Conservation (phyloP, 2,329 filamentous ascomycete species). For the Hortaea werneckii region DNA sequence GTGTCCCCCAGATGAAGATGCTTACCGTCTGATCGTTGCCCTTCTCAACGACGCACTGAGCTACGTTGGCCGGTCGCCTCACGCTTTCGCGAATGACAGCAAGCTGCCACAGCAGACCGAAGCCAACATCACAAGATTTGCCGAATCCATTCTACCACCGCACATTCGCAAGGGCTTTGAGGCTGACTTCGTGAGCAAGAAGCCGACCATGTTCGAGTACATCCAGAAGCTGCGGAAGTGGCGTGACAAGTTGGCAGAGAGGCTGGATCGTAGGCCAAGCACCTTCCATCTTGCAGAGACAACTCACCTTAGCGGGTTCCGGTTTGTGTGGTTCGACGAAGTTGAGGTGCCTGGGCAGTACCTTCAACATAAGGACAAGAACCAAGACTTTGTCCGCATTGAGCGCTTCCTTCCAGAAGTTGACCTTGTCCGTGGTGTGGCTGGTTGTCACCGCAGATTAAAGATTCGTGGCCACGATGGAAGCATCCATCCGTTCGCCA, state of each 20-base stretch:
- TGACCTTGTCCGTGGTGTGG: conserved; percentile 81
- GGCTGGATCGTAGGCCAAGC: conserved; percentile 73
- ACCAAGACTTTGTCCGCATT: conserved; percentile 95
- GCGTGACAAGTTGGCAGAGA: conserved; percentile 97
- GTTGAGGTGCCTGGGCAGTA: conserved; percentile 98
- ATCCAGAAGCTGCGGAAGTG: conserved; percentile 92
- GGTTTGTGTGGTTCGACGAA: conserved; percentile 96
- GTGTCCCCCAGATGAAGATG: conserved; percentile 95
- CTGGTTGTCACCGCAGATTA: conserved; percentile 81
- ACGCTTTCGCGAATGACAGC: conserved; percentile 78
- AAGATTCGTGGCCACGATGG: conserved; percentile 97
- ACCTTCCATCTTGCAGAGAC: conserved; percentile 70
- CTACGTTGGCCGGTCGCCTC: conserved; percentile 80
- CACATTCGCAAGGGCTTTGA: conserved; percentile 97
- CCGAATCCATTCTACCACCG: conserved; percentile 85
- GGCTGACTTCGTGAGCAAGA: conserved; percentile 88
- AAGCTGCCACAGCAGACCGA: conserved; percentile 86
- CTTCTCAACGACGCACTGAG: conserved; percentile 89
- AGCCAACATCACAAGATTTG: conserved; percentile 91
- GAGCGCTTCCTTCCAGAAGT: conserved; percentile 94
- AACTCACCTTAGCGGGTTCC: conserved; percentile 88
- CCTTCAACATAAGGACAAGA: conserved; percentile 94
- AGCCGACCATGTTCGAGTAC: conserved; percentile 97
- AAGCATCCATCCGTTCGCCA: conserved; percentile 90
- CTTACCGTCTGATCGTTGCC: conserved; percentile 93